Percentiles rank a stretch among this genome's conserved stretches.
These are phyloP conservation scores for Limnanthes douglasii DNA, from an alignment of 345 rosid genomes.

Conservation along the genomic window DNA sequence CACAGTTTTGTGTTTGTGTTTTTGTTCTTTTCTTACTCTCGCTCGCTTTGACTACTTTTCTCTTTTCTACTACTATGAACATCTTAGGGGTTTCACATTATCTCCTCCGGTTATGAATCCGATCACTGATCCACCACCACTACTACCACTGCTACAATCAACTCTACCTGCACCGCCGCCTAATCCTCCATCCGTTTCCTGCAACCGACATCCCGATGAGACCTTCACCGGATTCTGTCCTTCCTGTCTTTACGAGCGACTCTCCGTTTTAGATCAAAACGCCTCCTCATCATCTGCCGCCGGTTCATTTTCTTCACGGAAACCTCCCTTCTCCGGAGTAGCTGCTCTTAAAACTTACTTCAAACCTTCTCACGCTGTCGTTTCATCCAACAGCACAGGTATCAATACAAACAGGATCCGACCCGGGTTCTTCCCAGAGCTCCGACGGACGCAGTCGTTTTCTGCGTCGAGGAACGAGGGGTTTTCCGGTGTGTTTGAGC, in stretches of 20 bases:
- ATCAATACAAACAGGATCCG: constrained; percentile 2
- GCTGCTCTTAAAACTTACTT: constrained; percentile 49
- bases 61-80: constrained; percentile 63
- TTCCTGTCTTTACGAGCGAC: constrained; percentile 95
- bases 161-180: constrained; percentile 75
- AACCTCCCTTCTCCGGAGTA: constrained; percentile 39
- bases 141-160: constrained; percentile 22
- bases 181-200: constrained; percentile 75
- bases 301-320: constrained; percentile 31
- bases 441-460: constrained; percentile 85
- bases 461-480: constrained; percentile 91
- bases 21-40: constrained; percentile 4
- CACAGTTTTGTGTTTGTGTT: background rate
- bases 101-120: constrained; percentile 84
- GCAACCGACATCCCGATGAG: constrained; percentile 82
- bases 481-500: constrained; percentile 71
- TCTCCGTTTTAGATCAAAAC: constrained; percentile 45
- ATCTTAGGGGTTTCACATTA: constrained; percentile 21
- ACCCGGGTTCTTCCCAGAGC: constrained; percentile 51
- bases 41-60: constrained; percentile 4
- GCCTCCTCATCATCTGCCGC: constrained; percentile 13
- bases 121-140: constrained; percentile 33
- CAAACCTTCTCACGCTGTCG: constrained; percentile 22
- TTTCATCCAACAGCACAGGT: constrained; percentile 13
- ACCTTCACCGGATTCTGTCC: constrained; percentile 91